Evolutionary conservation across 345 rosid species (phyloP).

Genomic region (Camelina neglecta): DNA sequence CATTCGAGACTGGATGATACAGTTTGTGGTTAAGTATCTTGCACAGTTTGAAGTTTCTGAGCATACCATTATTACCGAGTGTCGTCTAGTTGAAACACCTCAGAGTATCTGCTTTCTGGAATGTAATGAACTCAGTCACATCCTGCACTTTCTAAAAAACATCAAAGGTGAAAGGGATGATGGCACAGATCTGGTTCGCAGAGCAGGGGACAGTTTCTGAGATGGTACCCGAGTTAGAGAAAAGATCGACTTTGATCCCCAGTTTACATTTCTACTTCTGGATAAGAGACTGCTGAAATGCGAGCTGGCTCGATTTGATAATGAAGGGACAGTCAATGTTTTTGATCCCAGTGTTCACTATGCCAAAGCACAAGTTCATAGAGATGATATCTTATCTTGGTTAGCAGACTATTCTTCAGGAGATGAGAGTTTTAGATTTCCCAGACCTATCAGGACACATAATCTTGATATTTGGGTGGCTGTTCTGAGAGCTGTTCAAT

Average conservation of each 20-base stretch:
- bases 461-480: conserved; percentile 28
- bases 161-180: conserved; percentile 18
- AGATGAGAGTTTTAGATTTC: not conserved
- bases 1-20: conserved; percentile 11
- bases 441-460: conserved; percentile 13
- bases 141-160: not conserved
- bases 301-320: conserved; percentile 8
- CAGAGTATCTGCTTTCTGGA: conserved; percentile 27
- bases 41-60: not conserved
- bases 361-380: conserved; percentile 14
- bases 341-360: not conserved
- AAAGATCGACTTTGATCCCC: conserved; percentile 24
- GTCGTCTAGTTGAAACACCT: conserved; percentile 14
- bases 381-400: conserved; percentile 21
- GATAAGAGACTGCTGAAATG: conserved; percentile 21
- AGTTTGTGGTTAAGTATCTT: conserved; percentile 4
- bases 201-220: conserved; percentile 6
- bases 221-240: conserved; percentile 11
- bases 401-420: not conserved
- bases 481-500: conserved; percentile 25
- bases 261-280: conserved; percentile 12
- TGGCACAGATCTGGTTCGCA: conserved; percentile 14
- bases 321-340: conserved; percentile 24
- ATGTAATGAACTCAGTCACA: not conserved
- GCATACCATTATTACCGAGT: not conserved